These are phyloP conservation scores for Venturia effusa DNA, from an alignment of 2,329 filamentous ascomycete genomes.

Conservation along the genomic window DNA sequence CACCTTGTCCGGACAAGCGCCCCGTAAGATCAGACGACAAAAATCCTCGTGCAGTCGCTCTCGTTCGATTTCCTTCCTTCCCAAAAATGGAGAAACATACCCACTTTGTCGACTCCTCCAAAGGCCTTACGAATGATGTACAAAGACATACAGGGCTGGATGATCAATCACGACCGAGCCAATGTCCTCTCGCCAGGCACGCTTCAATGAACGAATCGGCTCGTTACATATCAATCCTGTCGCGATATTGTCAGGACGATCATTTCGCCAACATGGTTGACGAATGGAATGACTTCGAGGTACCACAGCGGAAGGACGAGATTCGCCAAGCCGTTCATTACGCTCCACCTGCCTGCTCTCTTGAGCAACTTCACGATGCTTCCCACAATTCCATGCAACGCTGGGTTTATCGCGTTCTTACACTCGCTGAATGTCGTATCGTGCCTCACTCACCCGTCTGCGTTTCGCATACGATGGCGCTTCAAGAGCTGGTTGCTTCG, in stretches of 20 bases:
- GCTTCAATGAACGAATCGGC: not conserved
- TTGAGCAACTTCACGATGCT: not conserved
- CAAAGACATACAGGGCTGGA: not conserved
- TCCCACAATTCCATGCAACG: not conserved
- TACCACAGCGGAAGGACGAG: not conserved
- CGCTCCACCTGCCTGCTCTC: not conserved
- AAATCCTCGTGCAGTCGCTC: not conserved
- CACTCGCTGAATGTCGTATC: not conserved
- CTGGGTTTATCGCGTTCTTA: not conserved
- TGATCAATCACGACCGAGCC: not conserved
- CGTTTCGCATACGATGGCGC: not conserved
- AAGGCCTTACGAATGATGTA: too few relatives aligned
- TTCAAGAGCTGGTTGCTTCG: not conserved
- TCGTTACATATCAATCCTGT: not conserved
- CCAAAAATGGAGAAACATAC: not conserved
- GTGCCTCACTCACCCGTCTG: not conserved
- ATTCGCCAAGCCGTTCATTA: not conserved
- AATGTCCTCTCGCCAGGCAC: not conserved
- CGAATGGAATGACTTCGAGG: not conserved
- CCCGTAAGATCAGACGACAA: not conserved
- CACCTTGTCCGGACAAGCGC: not conserved
- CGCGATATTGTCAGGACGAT: not conserved
- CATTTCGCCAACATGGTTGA: not conserved
- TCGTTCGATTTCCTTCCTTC: too few relatives aligned
- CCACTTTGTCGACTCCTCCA: not conserved